Conservation (phyloP, 106 monocot species). For the Allium fistulosum region DNA sequence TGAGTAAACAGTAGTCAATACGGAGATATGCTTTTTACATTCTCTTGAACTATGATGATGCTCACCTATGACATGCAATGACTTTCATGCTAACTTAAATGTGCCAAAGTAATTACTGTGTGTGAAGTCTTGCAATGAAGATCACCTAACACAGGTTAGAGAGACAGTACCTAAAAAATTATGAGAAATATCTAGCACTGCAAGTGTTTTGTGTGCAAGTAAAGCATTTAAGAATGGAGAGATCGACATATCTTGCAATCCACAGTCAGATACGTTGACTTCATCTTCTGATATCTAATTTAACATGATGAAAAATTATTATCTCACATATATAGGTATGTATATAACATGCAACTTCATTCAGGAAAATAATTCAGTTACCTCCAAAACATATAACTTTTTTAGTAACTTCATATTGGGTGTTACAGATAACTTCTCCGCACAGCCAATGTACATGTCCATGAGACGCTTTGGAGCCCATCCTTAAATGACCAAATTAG, state of each 20-base stretch:
- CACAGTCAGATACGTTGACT: conserved; percentile 67
- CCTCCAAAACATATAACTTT: conserved; percentile 79
- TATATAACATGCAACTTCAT: neutral
- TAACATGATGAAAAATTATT: neutral
- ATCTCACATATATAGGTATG: too few relatives aligned
- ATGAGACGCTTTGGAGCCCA: conserved; percentile 89
- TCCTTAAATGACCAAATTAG: conserved; percentile 27
- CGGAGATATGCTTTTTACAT: too few relatives aligned
- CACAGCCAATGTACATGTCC: conserved; percentile 70
- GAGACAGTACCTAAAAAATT: conserved; percentile 61
- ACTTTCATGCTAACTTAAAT: too few relatives aligned
- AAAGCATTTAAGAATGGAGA: conserved; percentile 80
- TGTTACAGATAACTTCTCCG: conserved; percentile 48
- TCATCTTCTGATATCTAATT: conserved; percentile 92
- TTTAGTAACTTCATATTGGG: conserved; percentile 60
- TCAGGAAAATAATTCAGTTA: conserved; percentile 8
- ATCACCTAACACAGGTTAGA: too few relatives aligned
- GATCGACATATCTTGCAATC: conserved; percentile 70
- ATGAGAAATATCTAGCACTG: conserved; percentile 78
- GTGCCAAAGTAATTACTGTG: too few relatives aligned
- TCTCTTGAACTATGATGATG: too few relatives aligned
- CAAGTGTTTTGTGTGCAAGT: conserved; percentile 62
- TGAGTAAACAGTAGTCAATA: too few relatives aligned
- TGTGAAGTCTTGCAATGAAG: too few relatives aligned
- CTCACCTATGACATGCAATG: too few relatives aligned